These are phyloP conservation scores for Nemania abortiva DNA, from an alignment of 2,329 filamentous ascomycete species.

Conservation along the genomic window DNA sequence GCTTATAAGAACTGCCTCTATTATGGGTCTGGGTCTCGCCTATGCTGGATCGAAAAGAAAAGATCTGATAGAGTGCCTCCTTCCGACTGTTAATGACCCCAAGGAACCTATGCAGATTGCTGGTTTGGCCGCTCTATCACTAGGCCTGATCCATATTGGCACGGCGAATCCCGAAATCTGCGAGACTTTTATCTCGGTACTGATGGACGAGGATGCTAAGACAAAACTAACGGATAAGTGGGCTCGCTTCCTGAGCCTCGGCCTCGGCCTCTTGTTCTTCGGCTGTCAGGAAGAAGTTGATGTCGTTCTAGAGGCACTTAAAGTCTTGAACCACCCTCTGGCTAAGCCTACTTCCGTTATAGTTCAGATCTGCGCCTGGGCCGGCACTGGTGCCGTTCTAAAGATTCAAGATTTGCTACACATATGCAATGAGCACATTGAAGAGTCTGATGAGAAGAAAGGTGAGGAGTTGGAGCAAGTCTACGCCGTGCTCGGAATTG, in stretches of 20 bases:
- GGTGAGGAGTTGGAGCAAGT: constrained; percentile 95
- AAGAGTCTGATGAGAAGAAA: constrained; percentile 94
- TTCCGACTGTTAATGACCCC: constrained; percentile 89
- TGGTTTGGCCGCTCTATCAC: constrained; percentile 92
- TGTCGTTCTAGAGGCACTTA: constrained; percentile 94
- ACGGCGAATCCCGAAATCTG: constrained; percentile 92
- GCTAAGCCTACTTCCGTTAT: constrained; percentile 94
- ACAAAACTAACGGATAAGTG: constrained; percentile 96
- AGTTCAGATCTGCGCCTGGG: constrained; percentile 97
- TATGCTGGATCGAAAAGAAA: constrained; percentile 96
- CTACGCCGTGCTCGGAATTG: constrained; percentile 94
- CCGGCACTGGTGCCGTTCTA: constrained; percentile 93
- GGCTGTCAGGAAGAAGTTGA: constrained; percentile 99
- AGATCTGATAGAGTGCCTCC: constrained; percentile 83
- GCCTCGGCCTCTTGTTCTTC: constrained; percentile 93
- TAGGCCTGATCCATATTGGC: constrained; percentile 92
- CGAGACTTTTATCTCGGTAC: constrained; percentile 89
- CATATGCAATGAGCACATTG: constrained; percentile 97
- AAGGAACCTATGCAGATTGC: constrained; percentile 93
- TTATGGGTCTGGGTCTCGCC: constrained; percentile 95
- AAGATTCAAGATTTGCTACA: constrained; percentile 98
- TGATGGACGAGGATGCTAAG: constrained; percentile 93
- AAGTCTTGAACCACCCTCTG: constrained; percentile 97
- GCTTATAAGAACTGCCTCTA: constrained; percentile 82
- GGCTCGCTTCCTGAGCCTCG: constrained; percentile 95